These are phyloP conservation scores for Cercophora sp. DNA, from an alignment of 495 filamentous ascomycete genomes.

Conservation along the genomic window DNA sequence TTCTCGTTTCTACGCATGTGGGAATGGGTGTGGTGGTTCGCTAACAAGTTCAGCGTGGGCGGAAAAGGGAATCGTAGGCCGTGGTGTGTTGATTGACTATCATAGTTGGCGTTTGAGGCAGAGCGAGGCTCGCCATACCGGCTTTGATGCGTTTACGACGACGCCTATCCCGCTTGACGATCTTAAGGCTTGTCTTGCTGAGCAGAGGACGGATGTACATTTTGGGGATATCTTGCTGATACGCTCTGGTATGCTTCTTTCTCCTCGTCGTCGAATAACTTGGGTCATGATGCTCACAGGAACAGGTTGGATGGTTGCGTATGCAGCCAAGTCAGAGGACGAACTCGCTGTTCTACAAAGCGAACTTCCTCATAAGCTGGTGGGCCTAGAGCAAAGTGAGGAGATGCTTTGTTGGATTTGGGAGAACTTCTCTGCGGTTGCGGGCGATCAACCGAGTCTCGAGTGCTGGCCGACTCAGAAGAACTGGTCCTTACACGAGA, in stretches of 20 bases:
- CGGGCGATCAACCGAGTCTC: slow-evolving; percentile 50
- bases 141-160: too few species aligned
- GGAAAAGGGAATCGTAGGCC: slow-evolving; percentile 53
- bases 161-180: slow-evolving; percentile 40
- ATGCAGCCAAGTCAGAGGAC: slow-evolving; percentile 22
- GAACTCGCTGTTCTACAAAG: slow-evolving; percentile 32
- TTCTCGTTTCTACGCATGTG: background rate
- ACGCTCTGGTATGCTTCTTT: too few species aligned
- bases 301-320: too few species aligned
- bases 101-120: too few species aligned
- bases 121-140: too few species aligned
- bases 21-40: background rate
- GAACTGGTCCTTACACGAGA: slow-evolving; percentile 36
- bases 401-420: slow-evolving; percentile 40
- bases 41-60: slow-evolving; percentile 29
- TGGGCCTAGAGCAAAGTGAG: slow-evolving; percentile 49
- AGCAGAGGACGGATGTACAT: slow-evolving; percentile 42
- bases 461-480: slow-evolving; percentile 37
- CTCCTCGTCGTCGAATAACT: too few species aligned
- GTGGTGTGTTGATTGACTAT: slow-evolving; percentile 57
- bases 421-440: slow-evolving; percentile 47
- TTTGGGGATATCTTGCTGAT: slow-evolving; percentile 56
- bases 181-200: slow-evolving; percentile 41
- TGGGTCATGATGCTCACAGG: too few species aligned
- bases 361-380: slow-evolving; percentile 36